A percentile compares a stretch with the other conserved stretches of the same genome.
phyloP scores from a whole-genome alignment of 169 alveolate species.

The Eimeria necatrix region DNA sequence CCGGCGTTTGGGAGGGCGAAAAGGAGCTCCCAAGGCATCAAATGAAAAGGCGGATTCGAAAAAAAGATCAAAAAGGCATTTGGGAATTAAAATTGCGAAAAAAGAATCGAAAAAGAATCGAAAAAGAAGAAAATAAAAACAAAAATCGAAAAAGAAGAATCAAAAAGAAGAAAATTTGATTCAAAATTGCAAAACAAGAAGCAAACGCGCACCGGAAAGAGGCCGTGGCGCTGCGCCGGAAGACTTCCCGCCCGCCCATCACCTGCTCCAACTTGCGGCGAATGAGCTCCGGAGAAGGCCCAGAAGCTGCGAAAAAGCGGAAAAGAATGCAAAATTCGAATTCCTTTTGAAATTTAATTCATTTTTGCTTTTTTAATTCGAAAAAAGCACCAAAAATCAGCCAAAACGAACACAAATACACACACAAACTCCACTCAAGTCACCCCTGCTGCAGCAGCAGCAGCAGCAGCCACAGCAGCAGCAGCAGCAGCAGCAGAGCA shows the following conservation, averaged over 20 bases:
- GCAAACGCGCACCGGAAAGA: slow-evolving; percentile 45
- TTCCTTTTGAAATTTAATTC: neutral
- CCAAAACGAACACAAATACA: too few relatives aligned
- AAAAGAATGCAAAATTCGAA: neutral
- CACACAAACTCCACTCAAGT: too few relatives aligned
- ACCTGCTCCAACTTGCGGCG: slow-evolving; percentile 68
- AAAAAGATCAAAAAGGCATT: slow-evolving; percentile 56
- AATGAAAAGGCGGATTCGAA: too few relatives aligned
- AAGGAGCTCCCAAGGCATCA: too few relatives aligned
- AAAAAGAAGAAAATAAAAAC: neutral
- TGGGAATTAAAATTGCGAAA: slow-evolving; percentile 82
- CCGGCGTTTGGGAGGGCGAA: too few relatives aligned
- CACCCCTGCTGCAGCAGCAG: too few relatives aligned
- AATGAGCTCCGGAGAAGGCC: slow-evolving; percentile 74
- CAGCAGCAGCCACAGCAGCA: too few relatives aligned
- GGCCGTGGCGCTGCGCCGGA: slow-evolving; percentile 64
- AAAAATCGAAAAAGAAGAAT: neutral
- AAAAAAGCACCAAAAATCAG: too few relatives aligned
- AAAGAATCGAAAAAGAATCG: neutral
- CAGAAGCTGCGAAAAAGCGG: slow-evolving; percentile 6
- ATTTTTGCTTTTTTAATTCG: too few relatives aligned
- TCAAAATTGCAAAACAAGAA: neutral
- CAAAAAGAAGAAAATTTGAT: neutral
- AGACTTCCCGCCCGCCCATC: slow-evolving; percentile 42
- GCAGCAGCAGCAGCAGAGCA: too few relatives aligned